These are phyloP conservation scores for Ophiostoma fasciatum DNA, from an alignment of 2,329 filamentous ascomycete species.

Conservation along the genomic window DNA sequence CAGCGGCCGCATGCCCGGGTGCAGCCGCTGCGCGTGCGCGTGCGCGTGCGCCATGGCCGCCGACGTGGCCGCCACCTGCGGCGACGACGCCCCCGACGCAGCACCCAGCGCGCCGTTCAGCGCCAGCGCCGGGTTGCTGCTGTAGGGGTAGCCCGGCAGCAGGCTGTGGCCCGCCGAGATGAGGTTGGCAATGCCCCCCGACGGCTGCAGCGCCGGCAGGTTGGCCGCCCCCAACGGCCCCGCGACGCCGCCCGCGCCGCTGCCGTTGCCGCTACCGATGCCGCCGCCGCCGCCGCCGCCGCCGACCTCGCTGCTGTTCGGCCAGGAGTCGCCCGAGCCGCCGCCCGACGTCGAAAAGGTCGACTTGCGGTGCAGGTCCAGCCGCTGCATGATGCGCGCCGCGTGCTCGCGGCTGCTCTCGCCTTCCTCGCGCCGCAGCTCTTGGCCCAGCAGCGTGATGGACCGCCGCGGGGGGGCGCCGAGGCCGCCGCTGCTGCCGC, in stretches of 20 bases:
- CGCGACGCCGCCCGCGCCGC: no score
- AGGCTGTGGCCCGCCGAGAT: conserved; percentile 75
- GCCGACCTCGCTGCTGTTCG: neutral
- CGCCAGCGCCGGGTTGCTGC: no score
- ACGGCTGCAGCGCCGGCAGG: conserved; percentile 24
- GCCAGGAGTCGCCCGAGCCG: no score
- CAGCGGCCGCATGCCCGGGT: conserved; percentile 15
- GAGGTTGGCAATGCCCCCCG: conserved; percentile 64
- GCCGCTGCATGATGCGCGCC: conserved; percentile 78
- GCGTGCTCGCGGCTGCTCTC: conserved; percentile 70
- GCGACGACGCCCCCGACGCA: no score
- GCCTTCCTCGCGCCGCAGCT: conserved; percentile 46
- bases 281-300: conserved; percentile 25
- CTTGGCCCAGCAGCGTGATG: conserved; percentile 36
- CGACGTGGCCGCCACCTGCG: no score
- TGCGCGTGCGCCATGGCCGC: no score
- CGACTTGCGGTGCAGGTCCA: conserved; percentile 75
- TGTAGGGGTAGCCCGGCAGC: conserved; percentile 42
- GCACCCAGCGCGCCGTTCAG: no score
- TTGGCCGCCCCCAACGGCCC: conserved; percentile 24
- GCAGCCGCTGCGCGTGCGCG: conserved; percentile 10
- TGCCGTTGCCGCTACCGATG: conserved; percentile 1
- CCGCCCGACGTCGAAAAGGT: conserved; percentile 26
- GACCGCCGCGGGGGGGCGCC: conserved; percentile 33
- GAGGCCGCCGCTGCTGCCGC: conserved; percentile 14